Evolutionary conservation across 2,329 filamentous ascomycete genomes (phyloP).

Genomic region (Alternaria atra): DNA sequence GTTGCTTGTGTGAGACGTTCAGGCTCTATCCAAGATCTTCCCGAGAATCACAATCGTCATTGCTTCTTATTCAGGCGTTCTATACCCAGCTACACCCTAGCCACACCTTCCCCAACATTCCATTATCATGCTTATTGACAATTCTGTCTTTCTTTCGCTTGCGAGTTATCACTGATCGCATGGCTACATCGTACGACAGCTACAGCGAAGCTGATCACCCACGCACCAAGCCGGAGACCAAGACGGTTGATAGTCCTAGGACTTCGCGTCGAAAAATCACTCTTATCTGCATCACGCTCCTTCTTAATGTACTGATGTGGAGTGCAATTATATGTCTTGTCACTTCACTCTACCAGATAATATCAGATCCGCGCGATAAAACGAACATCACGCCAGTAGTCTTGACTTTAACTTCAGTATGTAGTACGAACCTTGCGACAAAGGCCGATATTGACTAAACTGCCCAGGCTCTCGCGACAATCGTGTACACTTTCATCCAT

Average conservation of each 20-base stretch:
- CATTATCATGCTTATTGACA: slow-evolving; percentile 28
- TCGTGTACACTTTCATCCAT: slow-evolving; percentile 48
- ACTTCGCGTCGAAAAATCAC: slow-evolving; percentile 43
- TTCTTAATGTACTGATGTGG: slow-evolving; percentile 48
- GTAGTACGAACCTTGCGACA: slow-evolving; percentile 8
- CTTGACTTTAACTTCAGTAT: slow-evolving; percentile 46
- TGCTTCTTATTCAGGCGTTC: slow-evolving; percentile 15
- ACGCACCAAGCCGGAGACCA: slow-evolving; percentile 22
- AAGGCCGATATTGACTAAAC: slow-evolving; percentile 3
- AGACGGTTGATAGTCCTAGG: slow-evolving; percentile 16
- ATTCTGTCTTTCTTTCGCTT: slow-evolving; percentile 15
- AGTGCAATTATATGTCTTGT: slow-evolving; percentile 41
- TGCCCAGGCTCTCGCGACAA: slow-evolving; percentile 43
- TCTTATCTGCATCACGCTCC: slow-evolving; percentile 44
- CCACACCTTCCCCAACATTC: slow-evolving; percentile 16
- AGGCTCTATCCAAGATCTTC: slow-evolving; percentile 40
- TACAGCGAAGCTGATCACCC: slow-evolving; percentile 31
- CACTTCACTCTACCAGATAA: slow-evolving; percentile 43
- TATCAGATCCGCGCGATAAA: slow-evolving; percentile 36
- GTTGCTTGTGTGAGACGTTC: slow-evolving; percentile 36
- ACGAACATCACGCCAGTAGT: slow-evolving; percentile 43
- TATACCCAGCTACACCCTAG: slow-evolving; percentile 11
- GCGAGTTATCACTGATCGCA: slow-evolving; percentile 9
- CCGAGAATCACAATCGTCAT: slow-evolving; percentile 23
- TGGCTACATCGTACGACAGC: slow-evolving; percentile 22